phyloP scores from a whole-genome alignment of 1,139 yeast species.

The Suhomyces bokatorum region DNA sequence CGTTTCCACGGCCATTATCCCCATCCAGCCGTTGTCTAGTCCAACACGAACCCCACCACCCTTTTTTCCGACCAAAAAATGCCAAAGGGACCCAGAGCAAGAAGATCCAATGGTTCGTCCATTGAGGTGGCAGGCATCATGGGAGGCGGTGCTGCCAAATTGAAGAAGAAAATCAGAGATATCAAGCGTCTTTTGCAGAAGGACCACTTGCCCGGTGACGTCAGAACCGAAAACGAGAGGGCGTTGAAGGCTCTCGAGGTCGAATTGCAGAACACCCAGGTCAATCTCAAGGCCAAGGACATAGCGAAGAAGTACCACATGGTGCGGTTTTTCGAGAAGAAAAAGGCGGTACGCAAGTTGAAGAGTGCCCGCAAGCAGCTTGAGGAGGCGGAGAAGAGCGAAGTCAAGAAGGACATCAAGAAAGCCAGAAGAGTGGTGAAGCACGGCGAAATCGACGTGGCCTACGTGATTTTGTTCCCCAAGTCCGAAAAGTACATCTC shows the following conservation, averaged over 20 bases:
- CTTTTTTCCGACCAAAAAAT: constrained; percentile 5
- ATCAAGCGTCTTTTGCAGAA: constrained; percentile 67
- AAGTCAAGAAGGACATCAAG: constrained; percentile 53
- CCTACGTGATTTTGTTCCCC: constrained; percentile 79
- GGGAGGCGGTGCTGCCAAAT: constrained; percentile 49
- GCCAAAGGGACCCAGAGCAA: constrained; percentile 17
- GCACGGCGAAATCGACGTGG: constrained; percentile 69
- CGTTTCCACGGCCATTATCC: too few relatives aligned
- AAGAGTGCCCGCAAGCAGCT: constrained; percentile 59
- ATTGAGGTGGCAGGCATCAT: constrained; percentile 33
- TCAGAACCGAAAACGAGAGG: constrained; percentile 80
- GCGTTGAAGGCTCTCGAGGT: constrained; percentile 70
- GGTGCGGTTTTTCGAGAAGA: constrained; percentile 88
- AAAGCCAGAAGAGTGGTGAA: constrained; percentile 51
- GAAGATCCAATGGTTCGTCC: constrained; percentile 18
- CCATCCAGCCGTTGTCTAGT: not conserved
- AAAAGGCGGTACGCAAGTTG: constrained; percentile 79
- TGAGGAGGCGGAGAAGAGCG: constrained; percentile 40
- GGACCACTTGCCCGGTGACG: constrained; percentile 70
- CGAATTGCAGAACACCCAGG: constrained; percentile 61
- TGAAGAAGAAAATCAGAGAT: constrained; percentile 86
- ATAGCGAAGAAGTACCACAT: constrained; percentile 83
- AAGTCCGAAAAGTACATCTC: constrained; percentile 78
- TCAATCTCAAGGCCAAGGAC: constrained; percentile 53
- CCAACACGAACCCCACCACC: not conserved